These are phyloP conservation scores for Aspergillus quadricinctus DNA, from an alignment of 2,329 filamentous ascomycete species.

Conservation along the genomic window DNA sequence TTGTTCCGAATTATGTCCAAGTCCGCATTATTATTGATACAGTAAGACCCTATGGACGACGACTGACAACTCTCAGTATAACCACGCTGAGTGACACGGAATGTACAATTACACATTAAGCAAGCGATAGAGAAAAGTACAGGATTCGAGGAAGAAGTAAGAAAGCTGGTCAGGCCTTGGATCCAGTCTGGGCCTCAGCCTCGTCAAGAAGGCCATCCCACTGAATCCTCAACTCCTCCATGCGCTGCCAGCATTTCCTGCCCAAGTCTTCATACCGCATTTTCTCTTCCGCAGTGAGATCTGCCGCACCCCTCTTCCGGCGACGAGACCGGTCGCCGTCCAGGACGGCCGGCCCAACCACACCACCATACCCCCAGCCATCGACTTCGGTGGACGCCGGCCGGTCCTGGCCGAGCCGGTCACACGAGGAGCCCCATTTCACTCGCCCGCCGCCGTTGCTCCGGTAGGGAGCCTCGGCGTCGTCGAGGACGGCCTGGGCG, in stretches of 20 bases:
- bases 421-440: conserved; percentile 82
- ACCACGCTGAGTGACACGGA: neutral
- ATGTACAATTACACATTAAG: neutral
- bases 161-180: neutral
- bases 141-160: too few relatives aligned
- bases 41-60: neutral
- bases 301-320: conserved; percentile 55
- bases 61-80: neutral
- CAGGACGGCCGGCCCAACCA: conserved; percentile 47
- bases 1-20: neutral
- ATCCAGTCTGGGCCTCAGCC: conserved; percentile 19
- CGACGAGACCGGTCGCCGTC: conserved; percentile 50
- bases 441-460: conserved; percentile 57
- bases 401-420: conserved; percentile 53
- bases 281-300: conserved; percentile 49
- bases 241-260: conserved; percentile 38
- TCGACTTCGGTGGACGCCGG: conserved; percentile 78
- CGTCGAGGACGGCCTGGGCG: conserved; percentile 45
- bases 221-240: conserved; percentile 38
- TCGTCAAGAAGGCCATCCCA: conserved; percentile 39
- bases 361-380: conserved; percentile 70
- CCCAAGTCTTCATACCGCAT: conserved; percentile 39
- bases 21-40: neutral
- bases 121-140: neutral
- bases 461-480: conserved; percentile 41